phyloP scores from a whole-genome alignment of 805 yeast species.

The Tetrapisispora taiwanensis region DNA sequence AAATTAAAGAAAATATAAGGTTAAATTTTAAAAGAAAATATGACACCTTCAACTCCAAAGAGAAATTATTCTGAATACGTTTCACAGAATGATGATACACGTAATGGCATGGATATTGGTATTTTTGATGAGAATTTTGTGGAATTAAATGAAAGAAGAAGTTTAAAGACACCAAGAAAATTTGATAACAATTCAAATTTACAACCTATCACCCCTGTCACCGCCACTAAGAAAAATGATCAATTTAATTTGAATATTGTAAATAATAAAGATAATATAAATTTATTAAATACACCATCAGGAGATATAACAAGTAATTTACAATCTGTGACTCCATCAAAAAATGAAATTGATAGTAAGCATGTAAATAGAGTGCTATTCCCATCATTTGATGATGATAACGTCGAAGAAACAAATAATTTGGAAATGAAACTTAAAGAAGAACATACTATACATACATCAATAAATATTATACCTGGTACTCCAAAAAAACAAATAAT shows the following conservation, averaged over 20 bases:
- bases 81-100: not conserved
- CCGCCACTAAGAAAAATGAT: not conserved
- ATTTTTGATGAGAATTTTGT: not conserved
- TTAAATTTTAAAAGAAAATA: too few relatives aligned
- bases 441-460: conserved; percentile 2
- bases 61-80: not conserved
- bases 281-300: not conserved
- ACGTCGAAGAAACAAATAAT: not conserved
- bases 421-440: not conserved
- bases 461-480: conserved; percentile 17
- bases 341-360: not conserved
- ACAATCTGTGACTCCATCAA: not conserved
- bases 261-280: too few relatives aligned
- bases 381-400: not conserved
- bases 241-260: not conserved
- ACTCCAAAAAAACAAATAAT: conserved; percentile 32
- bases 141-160: not conserved
- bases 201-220: conserved; percentile 8
- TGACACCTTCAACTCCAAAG: not conserved
- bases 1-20: too few relatives aligned
- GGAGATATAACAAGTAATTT: not conserved
- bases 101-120: not conserved
- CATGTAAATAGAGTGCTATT: not conserved
- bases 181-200: not conserved
- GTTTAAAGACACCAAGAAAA: not conserved